Percentiles rank a stretch among this genome's conserved stretches.
Conservation (phyloP, 345 rosid species). For the Lenwebbia sp. region DNA sequence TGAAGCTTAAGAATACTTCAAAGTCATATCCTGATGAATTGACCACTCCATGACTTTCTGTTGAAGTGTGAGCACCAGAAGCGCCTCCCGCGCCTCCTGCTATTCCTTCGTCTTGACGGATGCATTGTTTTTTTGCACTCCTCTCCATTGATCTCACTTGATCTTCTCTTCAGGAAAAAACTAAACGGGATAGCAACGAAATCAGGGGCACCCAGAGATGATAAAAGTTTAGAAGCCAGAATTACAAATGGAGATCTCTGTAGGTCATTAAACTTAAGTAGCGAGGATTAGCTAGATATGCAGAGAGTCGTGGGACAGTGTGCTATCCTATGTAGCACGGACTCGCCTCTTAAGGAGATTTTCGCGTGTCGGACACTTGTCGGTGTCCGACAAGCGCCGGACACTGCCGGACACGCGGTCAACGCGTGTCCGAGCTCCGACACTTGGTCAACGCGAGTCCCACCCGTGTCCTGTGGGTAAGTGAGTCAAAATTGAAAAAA, state of each 20-base stretch:
- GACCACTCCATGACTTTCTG: accelerated
- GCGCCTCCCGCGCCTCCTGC: accelerated
- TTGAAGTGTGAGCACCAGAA: not conserved
- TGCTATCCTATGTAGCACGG: not conserved
- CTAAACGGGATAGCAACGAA: accelerated
- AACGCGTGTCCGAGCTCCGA: too few relatives aligned
- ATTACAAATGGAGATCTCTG: not conserved
- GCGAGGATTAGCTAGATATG: not conserved
- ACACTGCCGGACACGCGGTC: not conserved
- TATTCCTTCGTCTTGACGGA: not conserved
- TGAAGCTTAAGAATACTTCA: not conserved
- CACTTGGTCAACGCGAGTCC: too few relatives aligned
- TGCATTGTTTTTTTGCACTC: accelerated
- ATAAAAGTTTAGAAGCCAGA: not conserved
- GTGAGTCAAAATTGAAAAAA: too few relatives aligned
- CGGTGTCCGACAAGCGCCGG: not conserved
- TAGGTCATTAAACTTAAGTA: not conserved
- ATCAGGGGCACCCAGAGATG: not conserved
- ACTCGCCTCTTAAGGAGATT: too few relatives aligned
- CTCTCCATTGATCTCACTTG: not conserved
- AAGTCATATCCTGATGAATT: not conserved
- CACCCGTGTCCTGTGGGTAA: too few relatives aligned
- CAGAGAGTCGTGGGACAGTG: not conserved
- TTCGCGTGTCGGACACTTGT: too few relatives aligned
- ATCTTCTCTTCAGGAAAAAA: not conserved